phyloP scores from a whole-genome alignment of 2,329 filamentous ascomycete species.

The Fusarium lateritium region DNA sequence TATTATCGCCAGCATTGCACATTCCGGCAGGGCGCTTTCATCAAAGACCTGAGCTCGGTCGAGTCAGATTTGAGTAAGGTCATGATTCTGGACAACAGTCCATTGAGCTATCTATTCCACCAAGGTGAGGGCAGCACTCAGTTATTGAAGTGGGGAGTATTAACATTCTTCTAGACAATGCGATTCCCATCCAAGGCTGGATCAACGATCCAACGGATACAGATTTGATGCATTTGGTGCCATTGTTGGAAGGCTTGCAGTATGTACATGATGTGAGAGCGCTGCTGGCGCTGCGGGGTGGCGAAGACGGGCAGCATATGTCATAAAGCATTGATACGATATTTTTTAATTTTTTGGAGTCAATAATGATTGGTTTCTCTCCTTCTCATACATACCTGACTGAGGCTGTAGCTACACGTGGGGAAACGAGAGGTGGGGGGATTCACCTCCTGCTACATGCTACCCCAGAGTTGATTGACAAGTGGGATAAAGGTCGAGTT shows the following conservation, averaged over 20 bases:
- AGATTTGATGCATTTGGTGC: constrained; percentile 92
- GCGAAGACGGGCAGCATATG: constrained; percentile 79
- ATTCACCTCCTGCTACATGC: constrained; percentile 3
- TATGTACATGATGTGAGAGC: constrained; percentile 97
- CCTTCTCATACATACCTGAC: constrained; percentile 1
- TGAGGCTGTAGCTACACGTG: constrained; percentile 25
- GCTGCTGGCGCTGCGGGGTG: constrained; percentile 87
- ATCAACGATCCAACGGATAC: constrained; percentile 98
- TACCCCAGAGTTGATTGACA: background rate
- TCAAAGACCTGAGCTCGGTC: constrained; percentile 96
- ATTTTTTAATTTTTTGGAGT: constrained; percentile 22
- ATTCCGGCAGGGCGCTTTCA: constrained; percentile 94
- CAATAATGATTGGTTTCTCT: constrained; percentile 33
- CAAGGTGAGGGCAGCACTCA: constrained; percentile 77
- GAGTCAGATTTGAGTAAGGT: constrained; percentile 98
- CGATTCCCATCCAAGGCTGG: constrained; percentile 99
- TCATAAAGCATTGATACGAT: constrained; percentile 51
- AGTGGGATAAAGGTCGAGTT: background rate
- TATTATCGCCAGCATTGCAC: constrained; percentile 99
- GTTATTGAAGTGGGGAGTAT: too few relatives aligned
- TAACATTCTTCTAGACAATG: constrained; percentile 79
- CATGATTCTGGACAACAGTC: constrained; percentile 99
- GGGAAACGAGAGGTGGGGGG: constrained; percentile 30
- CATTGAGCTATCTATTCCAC: constrained; percentile 98
- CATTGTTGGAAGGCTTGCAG: constrained; percentile 92